Percentiles rank a stretch among this genome's conserved stretches.
These are phyloP conservation scores for Fusarium austroafricanum DNA, from an alignment of 2,329 filamentous ascomycete species.

Conservation along the genomic window DNA sequence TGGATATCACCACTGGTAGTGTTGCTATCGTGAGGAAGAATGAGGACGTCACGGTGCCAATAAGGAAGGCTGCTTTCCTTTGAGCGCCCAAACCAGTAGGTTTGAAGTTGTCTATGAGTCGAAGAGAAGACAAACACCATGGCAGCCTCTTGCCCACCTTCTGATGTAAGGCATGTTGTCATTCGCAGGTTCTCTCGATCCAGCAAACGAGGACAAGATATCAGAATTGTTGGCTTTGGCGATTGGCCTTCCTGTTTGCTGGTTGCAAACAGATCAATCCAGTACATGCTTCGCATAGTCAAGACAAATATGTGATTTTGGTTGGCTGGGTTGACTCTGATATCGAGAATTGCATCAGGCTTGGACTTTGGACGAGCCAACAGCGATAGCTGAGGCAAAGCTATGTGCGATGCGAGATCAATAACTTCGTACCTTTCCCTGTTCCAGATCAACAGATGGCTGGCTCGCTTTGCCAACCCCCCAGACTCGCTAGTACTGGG, in stretches of 20 bases:
- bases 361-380: conserved; percentile 41
- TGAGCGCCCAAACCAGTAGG: conserved; percentile 51
- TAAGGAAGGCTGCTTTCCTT: conserved; percentile 47
- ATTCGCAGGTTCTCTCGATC: conserved; percentile 46
- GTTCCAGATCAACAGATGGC: conserved; percentile 54
- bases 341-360: conserved; percentile 64
- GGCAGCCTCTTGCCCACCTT: conserved; percentile 32
- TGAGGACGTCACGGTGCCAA: conserved; percentile 54
- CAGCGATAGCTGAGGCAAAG: conserved; percentile 45
- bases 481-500: conserved; percentile 14
- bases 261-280: conserved; percentile 56
- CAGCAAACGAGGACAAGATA: conserved; percentile 48
- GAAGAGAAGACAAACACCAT: conserved; percentile 53
- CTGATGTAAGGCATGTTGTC: conserved; percentile 44
- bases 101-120: conserved; percentile 47
- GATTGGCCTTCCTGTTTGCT: conserved; percentile 12
- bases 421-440: conserved; percentile 50
- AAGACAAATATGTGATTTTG: conserved; percentile 67
- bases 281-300: conserved; percentile 63
- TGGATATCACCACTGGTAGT: conserved; percentile 32
- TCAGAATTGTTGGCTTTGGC: conserved; percentile 42
- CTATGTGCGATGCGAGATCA: conserved; percentile 51
- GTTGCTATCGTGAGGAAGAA: conserved; percentile 36
- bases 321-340: conserved; percentile 60
- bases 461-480: conserved; percentile 27